Base-by-base conservation (phyloP, 495 filamentous ascomycete species). In the Talaromyces proteolyticus region DNA sequence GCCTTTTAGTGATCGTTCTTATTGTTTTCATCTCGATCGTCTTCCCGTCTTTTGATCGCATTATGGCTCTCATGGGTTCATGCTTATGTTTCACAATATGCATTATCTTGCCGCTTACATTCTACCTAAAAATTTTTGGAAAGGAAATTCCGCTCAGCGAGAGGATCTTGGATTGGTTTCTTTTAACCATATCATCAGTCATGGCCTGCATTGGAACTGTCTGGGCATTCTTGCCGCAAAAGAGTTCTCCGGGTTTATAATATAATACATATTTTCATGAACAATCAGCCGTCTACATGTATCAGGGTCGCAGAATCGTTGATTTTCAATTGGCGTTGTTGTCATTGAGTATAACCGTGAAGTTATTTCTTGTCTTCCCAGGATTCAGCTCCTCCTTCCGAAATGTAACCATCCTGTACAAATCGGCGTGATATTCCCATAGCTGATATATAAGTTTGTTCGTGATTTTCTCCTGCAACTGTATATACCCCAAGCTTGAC, bases 1-100 rank as follows among this genome's bases (percentile, higher is more conserved):
- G 89, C 25, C 58, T 92, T 1, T 43, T 78, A 17, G 70, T 72
- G 16, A 75, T 81, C 20, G 66, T 75, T 22, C 40, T 82, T 10
- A 85, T 90, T 57, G 80, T 89, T 37, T 49, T 81, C 6, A 72
- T 88, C 55, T 79, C 91, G 10, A 86, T 97, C 39, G 59, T 92
- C 6, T 88, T 95, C 59, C 93, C 93, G 12, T 77, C 78, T 0
- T 98, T 97, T 58, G 93, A 98, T 60, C 79, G 82, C 48, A 91
- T 98, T 58, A 96, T 96, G 91, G 86, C 88, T 24, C 85, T 98
- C 51, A 80, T 96, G 71, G 93, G 93, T 2, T 85, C 82, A 23
- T 86, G 88, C n/a, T 75, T 95, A 47, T 95, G 91, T 62, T 96
- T 96, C 63, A 87, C 87, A 11, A 93, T 97, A 47, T 96, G 93